phyloP scores from a whole-genome alignment of 2,329 filamentous ascomycete species.

The Alternaria sp. region DNA sequence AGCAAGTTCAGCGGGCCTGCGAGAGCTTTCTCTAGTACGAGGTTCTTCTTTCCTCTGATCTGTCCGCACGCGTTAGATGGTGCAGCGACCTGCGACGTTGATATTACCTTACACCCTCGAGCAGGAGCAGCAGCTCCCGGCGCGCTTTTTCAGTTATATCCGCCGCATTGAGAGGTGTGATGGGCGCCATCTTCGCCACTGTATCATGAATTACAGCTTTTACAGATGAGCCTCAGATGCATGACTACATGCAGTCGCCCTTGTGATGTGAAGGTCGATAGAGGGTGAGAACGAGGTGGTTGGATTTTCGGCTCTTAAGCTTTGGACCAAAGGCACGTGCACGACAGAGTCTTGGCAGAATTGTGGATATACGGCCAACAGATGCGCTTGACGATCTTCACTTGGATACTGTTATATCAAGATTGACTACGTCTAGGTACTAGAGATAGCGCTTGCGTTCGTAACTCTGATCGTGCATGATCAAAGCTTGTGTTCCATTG shows the following conservation, averaged over 20 bases:
- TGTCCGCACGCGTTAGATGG: slow-evolving; percentile 53
- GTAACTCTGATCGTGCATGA: too few relatives aligned
- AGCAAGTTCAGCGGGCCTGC: slow-evolving; percentile 89
- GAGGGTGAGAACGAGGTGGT: not conserved
- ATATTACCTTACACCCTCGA: slow-evolving; percentile 85
- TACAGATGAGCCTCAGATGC: slow-evolving; percentile 4
- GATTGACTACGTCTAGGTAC: too few relatives aligned
- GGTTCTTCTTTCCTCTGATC: slow-evolving; percentile 98
- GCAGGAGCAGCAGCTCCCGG: slow-evolving; percentile 85
- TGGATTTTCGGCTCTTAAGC: slow-evolving; percentile 10
- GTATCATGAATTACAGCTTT: slow-evolving; percentile 14
- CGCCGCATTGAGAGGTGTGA: slow-evolving; percentile 72
- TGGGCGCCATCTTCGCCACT: slow-evolving; percentile 66
- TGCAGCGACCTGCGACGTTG: slow-evolving; percentile 29
- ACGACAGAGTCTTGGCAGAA: slow-evolving; percentile 17
- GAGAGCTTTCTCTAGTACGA: slow-evolving; percentile 89
- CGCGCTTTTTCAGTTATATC: slow-evolving; percentile 82
- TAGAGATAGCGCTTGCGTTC: not conserved
- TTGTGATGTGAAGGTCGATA: slow-evolving; percentile 11
- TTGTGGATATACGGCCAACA: not conserved
- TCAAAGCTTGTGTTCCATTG: not conserved
- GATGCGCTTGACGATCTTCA: not conserved
- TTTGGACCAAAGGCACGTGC: slow-evolving; percentile 21
- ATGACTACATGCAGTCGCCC: slow-evolving; percentile 14
- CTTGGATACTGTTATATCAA: too few relatives aligned